phyloP scores from a whole-genome alignment of 495 filamentous ascomycete species.

The Filosporella fistucella region DNA sequence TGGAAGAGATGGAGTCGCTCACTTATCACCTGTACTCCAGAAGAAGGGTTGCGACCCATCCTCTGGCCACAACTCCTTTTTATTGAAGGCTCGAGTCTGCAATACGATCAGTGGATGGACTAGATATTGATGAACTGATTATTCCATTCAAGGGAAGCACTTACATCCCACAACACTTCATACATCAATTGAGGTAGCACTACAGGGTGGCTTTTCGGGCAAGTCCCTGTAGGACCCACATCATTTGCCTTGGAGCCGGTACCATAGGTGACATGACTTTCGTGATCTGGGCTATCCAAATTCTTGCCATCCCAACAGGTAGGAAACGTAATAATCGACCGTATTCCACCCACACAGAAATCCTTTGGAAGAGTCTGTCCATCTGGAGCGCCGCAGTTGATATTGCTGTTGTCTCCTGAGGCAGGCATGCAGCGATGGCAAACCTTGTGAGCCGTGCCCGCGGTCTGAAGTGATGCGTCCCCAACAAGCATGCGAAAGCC shows the following conservation, averaged over 20 bases:
- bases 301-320: constrained; percentile 85
- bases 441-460: not conserved
- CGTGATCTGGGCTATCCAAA: constrained; percentile 41
- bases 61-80: constrained; percentile 57
- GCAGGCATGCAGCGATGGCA: constrained; percentile 26
- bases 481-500: constrained; percentile 45
- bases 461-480: constrained; percentile 23
- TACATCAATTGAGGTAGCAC: constrained; percentile 54
- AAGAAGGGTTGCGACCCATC: constrained; percentile 64
- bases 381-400: constrained; percentile 7
- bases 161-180: constrained; percentile 51
- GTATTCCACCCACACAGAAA: constrained; percentile 34
- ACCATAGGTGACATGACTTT: constrained; percentile 45
- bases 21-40: constrained; percentile 45
- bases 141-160: constrained; percentile 15
- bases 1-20: not conserved
- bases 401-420: constrained; percentile 5
- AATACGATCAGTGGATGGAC: constrained; percentile 27
- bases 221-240: constrained; percentile 30
- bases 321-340: constrained; percentile 58
- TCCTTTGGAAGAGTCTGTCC: constrained; percentile 24
- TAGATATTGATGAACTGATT: not conserved
- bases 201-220: constrained; percentile 45
- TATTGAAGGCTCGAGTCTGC: constrained; percentile 52
- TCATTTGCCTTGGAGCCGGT: constrained; percentile 28